phyloP scores from a whole-genome alignment of 768 basidiomycete genomes.

The Mycena galericulata region DNA sequence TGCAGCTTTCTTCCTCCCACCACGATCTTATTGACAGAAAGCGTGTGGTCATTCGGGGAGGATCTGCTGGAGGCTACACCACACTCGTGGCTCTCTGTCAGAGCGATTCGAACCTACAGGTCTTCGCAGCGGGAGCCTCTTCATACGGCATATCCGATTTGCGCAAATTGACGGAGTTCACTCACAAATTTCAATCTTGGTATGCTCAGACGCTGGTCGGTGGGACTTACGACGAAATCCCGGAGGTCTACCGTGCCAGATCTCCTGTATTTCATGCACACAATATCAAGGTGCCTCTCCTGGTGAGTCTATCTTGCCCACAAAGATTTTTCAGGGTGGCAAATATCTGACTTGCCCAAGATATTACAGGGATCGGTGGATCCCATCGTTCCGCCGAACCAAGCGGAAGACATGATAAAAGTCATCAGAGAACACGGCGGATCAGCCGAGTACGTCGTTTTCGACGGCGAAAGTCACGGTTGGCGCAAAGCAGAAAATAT shows the following conservation, averaged over 20 bases:
- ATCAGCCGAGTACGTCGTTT: conserved; percentile 55
- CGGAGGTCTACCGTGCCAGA: conserved; percentile 63
- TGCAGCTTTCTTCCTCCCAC: conserved; percentile 48
- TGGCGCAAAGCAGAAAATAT: conserved; percentile 58
- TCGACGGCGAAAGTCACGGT: conserved; percentile 66
- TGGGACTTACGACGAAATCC: conserved; percentile 59
- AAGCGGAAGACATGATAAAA: conserved; percentile 59
- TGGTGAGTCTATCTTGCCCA: conserved; percentile 49
- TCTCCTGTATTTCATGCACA: conserved; percentile 65
- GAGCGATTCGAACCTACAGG: conserved; percentile 40
- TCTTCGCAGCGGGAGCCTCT: conserved; percentile 62
- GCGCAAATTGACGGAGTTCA: conserved; percentile 57
- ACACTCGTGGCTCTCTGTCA: conserved; percentile 53
- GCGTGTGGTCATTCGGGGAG: conserved; percentile 67
- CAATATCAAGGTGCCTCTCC: conserved; percentile 62
- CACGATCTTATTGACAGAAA: conserved; percentile 59
- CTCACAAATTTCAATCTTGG: conserved; percentile 68
- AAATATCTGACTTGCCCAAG: conserved; percentile 40
- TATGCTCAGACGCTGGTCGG: conserved; percentile 64
- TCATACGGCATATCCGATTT: conserved; percentile 68
- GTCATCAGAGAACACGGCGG: conserved; percentile 53
- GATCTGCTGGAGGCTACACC: conserved; percentile 70
- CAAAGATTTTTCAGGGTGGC: background rate
- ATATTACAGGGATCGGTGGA: conserved; percentile 65
- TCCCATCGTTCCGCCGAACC: conserved; percentile 64